phyloP scores from a whole-genome alignment of 1,284 basidiomycete genomes.

The Ustilago crameri region DNA sequence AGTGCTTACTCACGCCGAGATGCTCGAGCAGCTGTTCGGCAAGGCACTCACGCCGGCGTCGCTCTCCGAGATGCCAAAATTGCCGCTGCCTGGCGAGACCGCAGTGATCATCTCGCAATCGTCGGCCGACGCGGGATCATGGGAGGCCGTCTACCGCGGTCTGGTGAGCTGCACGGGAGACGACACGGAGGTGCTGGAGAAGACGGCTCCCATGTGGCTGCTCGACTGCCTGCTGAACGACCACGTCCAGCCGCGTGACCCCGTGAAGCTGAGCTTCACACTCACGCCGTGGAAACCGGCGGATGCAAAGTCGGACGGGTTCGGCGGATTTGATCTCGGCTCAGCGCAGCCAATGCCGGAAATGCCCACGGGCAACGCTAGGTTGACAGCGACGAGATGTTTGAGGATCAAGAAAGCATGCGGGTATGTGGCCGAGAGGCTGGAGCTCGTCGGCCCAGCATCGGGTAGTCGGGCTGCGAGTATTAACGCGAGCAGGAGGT shows the following conservation, averaged over 20 bases:
- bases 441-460: slow-evolving; percentile 72
- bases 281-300: slow-evolving; percentile 76
- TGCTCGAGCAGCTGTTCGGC: slow-evolving; percentile 76
- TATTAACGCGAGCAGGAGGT: slow-evolving; percentile 43
- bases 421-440: slow-evolving; percentile 86
- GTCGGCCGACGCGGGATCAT: slow-evolving; percentile 76
- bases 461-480: slow-evolving; percentile 18
- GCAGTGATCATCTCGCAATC: slow-evolving; percentile 85
- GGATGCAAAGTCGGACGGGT: slow-evolving; percentile 27
- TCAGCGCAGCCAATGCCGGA: slow-evolving; percentile 27
- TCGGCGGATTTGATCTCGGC: slow-evolving; percentile 32
- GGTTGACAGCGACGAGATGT: slow-evolving; percentile 86
- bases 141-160: slow-evolving; percentile 79
- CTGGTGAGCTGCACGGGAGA: slow-evolving; percentile 74
- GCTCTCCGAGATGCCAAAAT: slow-evolving; percentile 78
- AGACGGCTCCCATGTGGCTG: slow-evolving; percentile 85
- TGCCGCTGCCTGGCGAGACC: slow-evolving; percentile 76
- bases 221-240: slow-evolving; percentile 81
- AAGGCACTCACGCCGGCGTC: slow-evolving; percentile 78
- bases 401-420: slow-evolving; percentile 86
- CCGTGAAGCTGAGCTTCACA: slow-evolving; percentile 76
- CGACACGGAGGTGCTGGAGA: slow-evolving; percentile 79
- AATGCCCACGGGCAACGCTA: slow-evolving; percentile 76
- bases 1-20: slow-evolving; percentile 17
- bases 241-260: slow-evolving; percentile 42